Evolutionary conservation across 129 eudicot species (phyloP).

Genomic region (Chrysanthemum makinoi): DNA sequence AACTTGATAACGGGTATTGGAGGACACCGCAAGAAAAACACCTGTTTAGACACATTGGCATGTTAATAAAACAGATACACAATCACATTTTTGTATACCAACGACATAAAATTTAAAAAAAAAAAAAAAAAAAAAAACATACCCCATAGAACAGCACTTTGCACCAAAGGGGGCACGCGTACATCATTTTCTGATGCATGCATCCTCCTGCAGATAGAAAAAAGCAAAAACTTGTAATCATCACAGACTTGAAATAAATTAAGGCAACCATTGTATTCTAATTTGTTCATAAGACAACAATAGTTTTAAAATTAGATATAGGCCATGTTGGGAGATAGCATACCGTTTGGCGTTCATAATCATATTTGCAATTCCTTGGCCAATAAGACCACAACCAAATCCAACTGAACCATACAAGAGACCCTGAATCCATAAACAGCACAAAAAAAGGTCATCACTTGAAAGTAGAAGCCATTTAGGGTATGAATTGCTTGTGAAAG

Average conservation of each 20-base stretch:
- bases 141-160: slow-evolving; percentile 99
- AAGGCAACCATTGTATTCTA: not conserved
- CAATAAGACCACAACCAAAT: slow-evolving; percentile 91
- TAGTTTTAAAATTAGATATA: slow-evolving; percentile 6
- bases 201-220: slow-evolving; percentile 53
- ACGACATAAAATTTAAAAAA: not conserved
- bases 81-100: not conserved
- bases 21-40: slow-evolving; percentile 85
- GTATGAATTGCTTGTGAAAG: not conserved
- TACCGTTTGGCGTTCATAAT: slow-evolving; percentile 97
- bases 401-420: slow-evolving; percentile 89
- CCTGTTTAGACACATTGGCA: slow-evolving; percentile 38
- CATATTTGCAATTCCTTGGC: slow-evolving; percentile 94
- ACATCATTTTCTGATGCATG: slow-evolving; percentile 75
- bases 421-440: slow-evolving; percentile 52
- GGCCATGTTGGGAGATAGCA: slow-evolving; percentile 2
- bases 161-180: slow-evolving; percentile 82
- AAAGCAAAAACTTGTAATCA: not conserved
- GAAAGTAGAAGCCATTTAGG: slow-evolving; percentile 4
- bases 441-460: slow-evolving; percentile 18
- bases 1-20: slow-evolving; percentile 90
- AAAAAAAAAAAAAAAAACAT: slow-evolving; percentile 33
- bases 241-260: not conserved
- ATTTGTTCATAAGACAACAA: slow-evolving; percentile 11
- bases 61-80: not conserved